Base-by-base conservation (phyloP, 2,329 filamentous ascomycete species). In the Ceratocystis alfenasii region DNA sequence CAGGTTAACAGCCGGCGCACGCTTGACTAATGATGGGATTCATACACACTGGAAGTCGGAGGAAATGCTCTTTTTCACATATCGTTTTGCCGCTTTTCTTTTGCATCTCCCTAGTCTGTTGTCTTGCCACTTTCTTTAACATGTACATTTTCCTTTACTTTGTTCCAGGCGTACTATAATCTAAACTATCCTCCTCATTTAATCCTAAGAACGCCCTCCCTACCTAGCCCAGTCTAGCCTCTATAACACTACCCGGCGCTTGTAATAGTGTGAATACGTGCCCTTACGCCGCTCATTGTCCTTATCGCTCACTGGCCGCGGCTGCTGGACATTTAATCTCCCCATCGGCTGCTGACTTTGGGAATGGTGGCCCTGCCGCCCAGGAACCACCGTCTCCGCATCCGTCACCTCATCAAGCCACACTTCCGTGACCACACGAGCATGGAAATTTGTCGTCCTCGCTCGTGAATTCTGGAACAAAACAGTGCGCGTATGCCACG, bases 401-500 rank as follows among this genome's bases (percentile, higher is more conserved):
- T 53, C 28, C 2, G 62, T 53, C 62, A 33, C 28, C 7, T 67
- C 66, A 3, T 65, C 63, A 2, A 45, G 46, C 66, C 66, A 67
- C 25, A 67, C 63, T 4, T 63, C 59, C 1, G 61, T 65, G 17
- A 67, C 36, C 10, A 67, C 41, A 25, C 63, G 63, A 12, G 63
- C 66, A 17, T 41, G 63, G 44, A 69, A 63, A 57, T 61, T 30
- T 10, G 62, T 67, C 5, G 46, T 62, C 12, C 68, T 64, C 28
- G 53, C 41, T 17, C 55, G 50, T 20, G 68, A 64, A 25, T 67
- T 67, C 46, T 61, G 55, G 59, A 68, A 64, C 17, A 53, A 22
- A 8, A 68, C 61, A 25, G 33, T 71, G 30, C 74, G 74, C 62
- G 73, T 71, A 64, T 78, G 77, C 77, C 77, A 78, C 62, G 69